Conservation (phyloP, 345 rosid genomes). For the Diplotaxis tenuifolia region DNA sequence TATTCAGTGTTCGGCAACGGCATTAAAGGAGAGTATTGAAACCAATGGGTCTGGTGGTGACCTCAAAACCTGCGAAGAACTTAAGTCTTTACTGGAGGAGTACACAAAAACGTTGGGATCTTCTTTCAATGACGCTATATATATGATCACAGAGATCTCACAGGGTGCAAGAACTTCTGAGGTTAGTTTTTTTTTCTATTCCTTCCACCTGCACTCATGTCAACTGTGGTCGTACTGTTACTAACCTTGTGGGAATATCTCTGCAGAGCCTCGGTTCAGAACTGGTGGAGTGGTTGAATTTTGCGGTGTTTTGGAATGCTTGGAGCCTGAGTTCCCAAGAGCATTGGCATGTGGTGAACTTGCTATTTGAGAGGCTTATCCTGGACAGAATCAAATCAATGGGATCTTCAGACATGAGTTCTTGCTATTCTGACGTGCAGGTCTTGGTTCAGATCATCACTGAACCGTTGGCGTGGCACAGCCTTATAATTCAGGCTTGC, state of each 20-base stretch:
- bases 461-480: conserved; percentile 92
- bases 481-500: conserved; percentile 68
- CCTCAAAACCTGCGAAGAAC: conserved; percentile 52
- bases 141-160: conserved; percentile 55
- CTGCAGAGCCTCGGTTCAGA: conserved; percentile 73
- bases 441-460: conserved; percentile 63
- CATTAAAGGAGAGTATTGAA: conserved; percentile 56
- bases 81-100: conserved; percentile 66
- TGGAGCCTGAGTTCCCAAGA: conserved; percentile 71
- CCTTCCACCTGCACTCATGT: conserved; percentile 1
- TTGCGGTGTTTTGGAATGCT: conserved; percentile 77
- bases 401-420: conserved; percentile 48
- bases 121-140: conserved; percentile 62
- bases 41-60: conserved; percentile 58
- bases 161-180: conserved; percentile 52
- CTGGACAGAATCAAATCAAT: conserved; percentile 48
- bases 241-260: conserved; percentile 11
- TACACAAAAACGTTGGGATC: conserved; percentile 73
- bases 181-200: conserved; percentile 45
- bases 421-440: conserved; percentile 49
- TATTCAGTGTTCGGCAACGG: conserved; percentile 61
- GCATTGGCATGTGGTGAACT: conserved; percentile 54
- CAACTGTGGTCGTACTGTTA: not conserved
- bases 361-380: conserved; percentile 54
- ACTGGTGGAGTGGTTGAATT: conserved; percentile 70